Percentiles rank a stretch among this genome's conserved stretches.
These are phyloP conservation scores for Filobasidium floriforme DNA, from an alignment of 768 basidiomycete genomes.

Conservation along the genomic window DNA sequence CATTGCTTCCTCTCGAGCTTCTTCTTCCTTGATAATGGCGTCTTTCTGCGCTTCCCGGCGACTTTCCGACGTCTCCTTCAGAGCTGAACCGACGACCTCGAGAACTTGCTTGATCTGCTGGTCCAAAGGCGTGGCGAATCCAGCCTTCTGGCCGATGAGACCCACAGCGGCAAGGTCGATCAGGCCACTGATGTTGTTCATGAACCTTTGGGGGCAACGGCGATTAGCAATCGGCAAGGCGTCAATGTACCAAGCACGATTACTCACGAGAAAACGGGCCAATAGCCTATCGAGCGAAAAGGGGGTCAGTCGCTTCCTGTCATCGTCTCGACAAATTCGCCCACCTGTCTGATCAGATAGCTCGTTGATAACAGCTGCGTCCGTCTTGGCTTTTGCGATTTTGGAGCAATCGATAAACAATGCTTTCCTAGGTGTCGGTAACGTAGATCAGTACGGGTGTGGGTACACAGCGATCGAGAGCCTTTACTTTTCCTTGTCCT, in stretches of 20 bases:
- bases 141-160: conserved; percentile 93
- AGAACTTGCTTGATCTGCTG: conserved; percentile 81
- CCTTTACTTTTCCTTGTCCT: conserved; percentile 39
- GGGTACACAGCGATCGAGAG: neutral
- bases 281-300: conserved; percentile 41
- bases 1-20: conserved; percentile 45
- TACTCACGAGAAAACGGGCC: conserved; percentile 64
- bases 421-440: conserved; percentile 50
- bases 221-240: too few relatives aligned
- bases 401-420: conserved; percentile 77
- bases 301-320: neutral
- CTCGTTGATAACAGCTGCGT: conserved; percentile 58
- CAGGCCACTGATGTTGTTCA: conserved; percentile 69
- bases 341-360: conserved; percentile 80
- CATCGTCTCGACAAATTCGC: neutral
- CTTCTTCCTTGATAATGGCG: conserved; percentile 45
- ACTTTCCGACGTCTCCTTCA: conserved; percentile 56
- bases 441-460: neutral
- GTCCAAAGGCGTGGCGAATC: conserved; percentile 66
- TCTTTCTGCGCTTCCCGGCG: conserved; percentile 44
- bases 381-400: conserved; percentile 56
- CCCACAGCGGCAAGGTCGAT: conserved; percentile 89
- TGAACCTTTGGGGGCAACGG: conserved; percentile 46
- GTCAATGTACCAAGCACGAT: too few relatives aligned
- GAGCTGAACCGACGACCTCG: conserved; percentile 63